phyloP scores from a whole-genome alignment of 345 rosid genomes.

The Rhodamnia rubescens region DNA sequence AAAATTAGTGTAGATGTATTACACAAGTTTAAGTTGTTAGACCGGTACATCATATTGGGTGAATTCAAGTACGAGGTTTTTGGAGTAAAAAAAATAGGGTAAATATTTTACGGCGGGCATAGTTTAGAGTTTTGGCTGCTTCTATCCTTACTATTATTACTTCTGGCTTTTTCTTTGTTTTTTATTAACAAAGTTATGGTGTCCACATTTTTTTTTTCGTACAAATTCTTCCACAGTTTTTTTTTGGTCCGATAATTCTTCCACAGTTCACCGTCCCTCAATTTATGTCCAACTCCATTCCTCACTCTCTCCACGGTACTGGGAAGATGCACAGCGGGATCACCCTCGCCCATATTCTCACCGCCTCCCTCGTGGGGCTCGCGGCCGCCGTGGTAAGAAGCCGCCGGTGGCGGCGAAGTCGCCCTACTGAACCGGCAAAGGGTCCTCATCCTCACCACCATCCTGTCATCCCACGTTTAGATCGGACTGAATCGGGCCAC shows the following conservation, averaged over 20 bases:
- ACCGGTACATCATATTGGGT: too few relatives aligned
- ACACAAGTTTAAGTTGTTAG: too few relatives aligned
- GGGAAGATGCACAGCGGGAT: background rate
- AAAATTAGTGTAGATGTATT: too few relatives aligned
- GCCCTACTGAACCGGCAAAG: background rate
- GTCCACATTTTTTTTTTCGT: too few relatives aligned
- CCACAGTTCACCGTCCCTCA: background rate
- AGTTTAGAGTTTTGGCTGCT: too few relatives aligned
- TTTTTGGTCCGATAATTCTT: too few relatives aligned
- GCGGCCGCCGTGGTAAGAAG: constrained; percentile 3
- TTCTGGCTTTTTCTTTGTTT: background rate
- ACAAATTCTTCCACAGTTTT: too few relatives aligned
- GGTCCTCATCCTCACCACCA: background rate
- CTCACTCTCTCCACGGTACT: background rate
- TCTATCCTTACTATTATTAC: too few relatives aligned
- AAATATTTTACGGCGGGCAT: too few relatives aligned
- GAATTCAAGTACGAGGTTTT: too few relatives aligned
- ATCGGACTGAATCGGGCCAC: constrained; percentile 46
- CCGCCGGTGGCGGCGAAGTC: background rate
- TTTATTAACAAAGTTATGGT: too few relatives aligned
- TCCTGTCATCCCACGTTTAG: constrained; percentile 27
- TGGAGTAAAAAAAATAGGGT: too few relatives aligned
- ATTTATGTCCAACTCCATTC: background rate
- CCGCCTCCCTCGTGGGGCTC: constrained; percentile 18
- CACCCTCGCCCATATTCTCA: constrained; percentile 1